These are phyloP conservation scores for Moniliella sp. DNA, from an alignment of 1,284 basidiomycete species.

Conservation along the genomic window DNA sequence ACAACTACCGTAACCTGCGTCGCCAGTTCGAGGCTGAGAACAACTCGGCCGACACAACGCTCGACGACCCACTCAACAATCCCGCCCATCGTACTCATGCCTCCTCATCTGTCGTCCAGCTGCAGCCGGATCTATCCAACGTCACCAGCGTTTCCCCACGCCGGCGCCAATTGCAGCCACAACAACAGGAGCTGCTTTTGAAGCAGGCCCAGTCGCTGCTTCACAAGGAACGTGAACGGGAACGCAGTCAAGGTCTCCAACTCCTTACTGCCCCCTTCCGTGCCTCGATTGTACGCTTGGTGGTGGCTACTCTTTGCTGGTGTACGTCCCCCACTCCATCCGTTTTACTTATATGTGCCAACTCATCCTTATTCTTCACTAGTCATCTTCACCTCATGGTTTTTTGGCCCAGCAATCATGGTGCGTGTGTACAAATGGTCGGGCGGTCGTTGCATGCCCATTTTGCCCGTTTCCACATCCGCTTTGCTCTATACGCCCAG, in stretches of 20 bases:
- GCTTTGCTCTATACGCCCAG: too few species aligned
- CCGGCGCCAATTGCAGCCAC: too few species aligned
- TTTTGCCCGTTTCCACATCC: background rate
- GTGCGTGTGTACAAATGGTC: constrained; percentile 53
- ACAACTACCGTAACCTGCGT: too few species aligned
- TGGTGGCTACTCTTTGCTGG: constrained; percentile 9
- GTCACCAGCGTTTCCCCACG: too few species aligned
- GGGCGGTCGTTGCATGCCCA: constrained; percentile 54
- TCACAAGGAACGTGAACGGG: background rate
- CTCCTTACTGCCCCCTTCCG: background rate
- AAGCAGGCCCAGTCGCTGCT: background rate
- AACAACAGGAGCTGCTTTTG: too few species aligned
- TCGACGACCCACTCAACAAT: too few species aligned
- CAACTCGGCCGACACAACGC: constrained; percentile 1
- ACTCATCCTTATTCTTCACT: too few species aligned
- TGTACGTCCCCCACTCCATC: background rate
- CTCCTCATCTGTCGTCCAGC: too few species aligned
- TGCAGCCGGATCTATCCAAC: too few species aligned
- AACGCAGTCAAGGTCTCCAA: background rate
- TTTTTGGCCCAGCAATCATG: constrained; percentile 69
- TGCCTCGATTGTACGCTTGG: background rate
- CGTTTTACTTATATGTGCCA: background rate
- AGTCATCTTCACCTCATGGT: constrained; percentile 48
- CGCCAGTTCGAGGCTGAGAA: background rate
- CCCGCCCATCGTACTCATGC: too few species aligned